Evolutionary conservation across 352 stramenopile species (phyloP).

Genomic region (Globisporangium uncinulatum): DNA sequence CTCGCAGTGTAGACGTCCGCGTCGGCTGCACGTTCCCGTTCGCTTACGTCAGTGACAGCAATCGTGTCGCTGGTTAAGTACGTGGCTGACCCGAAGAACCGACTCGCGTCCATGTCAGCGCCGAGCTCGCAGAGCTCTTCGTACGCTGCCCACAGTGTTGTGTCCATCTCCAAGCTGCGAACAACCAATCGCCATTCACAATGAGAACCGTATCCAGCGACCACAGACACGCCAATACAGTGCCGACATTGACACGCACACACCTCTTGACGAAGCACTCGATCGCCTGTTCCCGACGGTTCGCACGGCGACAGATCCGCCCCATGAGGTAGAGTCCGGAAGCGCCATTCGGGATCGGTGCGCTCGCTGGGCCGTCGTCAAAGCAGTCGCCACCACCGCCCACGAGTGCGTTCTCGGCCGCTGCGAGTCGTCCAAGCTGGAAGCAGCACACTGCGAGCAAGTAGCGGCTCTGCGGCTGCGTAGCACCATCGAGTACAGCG

Average conservation of each 20-base stretch:
- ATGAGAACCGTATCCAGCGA: slow-evolving; percentile 4
- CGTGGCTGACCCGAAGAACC: slow-evolving; percentile 55
- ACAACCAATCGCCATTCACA: neutral
- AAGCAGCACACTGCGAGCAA: slow-evolving; percentile 71
- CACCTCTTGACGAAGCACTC: slow-evolving; percentile 88
- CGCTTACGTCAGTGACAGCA: slow-evolving; percentile 3
- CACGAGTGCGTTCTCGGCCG: slow-evolving; percentile 91
- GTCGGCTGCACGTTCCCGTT: slow-evolving; percentile 9
- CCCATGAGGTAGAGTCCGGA: slow-evolving; percentile 91
- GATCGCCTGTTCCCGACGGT: slow-evolving; percentile 86
- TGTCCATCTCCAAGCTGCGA: slow-evolving; percentile 84
- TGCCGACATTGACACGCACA: neutral
- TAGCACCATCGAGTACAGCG: slow-evolving; percentile 43
- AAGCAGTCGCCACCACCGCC: slow-evolving; percentile 25
- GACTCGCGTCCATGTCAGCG: slow-evolving; percentile 48
- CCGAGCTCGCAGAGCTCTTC: slow-evolving; percentile 92
- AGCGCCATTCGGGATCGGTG: slow-evolving; percentile 78
- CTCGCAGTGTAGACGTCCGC: slow-evolving; percentile 20
- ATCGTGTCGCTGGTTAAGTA: slow-evolving; percentile 28
- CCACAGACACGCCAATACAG: neutral
- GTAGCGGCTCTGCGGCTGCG: slow-evolving; percentile 49
- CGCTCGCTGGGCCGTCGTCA: slow-evolving; percentile 20
- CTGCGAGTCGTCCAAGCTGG: slow-evolving; percentile 54
- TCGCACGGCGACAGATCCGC: slow-evolving; percentile 85
- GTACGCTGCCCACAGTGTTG: slow-evolving; percentile 90